A percentile compares a stretch with the other conserved stretches of the same genome.
Conservation (phyloP, 139 green algal genomes). For the Deuterostichococcus epilithicus region DNA sequence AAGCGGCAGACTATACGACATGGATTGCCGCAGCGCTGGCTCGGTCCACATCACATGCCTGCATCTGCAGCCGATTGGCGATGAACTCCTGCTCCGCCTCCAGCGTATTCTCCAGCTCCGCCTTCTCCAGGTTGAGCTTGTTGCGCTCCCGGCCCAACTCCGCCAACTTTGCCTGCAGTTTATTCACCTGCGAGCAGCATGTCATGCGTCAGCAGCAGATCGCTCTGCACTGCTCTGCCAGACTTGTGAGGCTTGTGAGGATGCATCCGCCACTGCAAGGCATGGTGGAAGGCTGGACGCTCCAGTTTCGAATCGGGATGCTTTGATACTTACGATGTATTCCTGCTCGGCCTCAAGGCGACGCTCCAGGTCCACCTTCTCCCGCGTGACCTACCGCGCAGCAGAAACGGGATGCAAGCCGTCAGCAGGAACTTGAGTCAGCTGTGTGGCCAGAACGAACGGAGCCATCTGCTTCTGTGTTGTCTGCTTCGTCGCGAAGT, state of each 20-base stretch:
- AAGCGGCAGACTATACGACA: too few species aligned
- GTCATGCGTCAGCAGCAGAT: too few species aligned
- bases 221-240: too few species aligned
- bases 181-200: conserved; percentile 19
- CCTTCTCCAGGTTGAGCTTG: conserved; percentile 62
- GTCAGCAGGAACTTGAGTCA: too few species aligned
- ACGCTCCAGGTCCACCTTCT: conserved; percentile 63
- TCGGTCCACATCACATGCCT: conserved; percentile 27
- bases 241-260: too few species aligned
- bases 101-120: conserved; percentile 62
- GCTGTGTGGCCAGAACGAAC: too few species aligned
- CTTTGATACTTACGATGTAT: conserved; percentile 28
- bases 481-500: too few species aligned
- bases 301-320: too few species aligned
- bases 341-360: conserved; percentile 54
- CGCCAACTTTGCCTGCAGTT: conserved; percentile 38
- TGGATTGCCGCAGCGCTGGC: neutral
- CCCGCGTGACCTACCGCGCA: conserved; percentile 32
- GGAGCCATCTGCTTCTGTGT: too few species aligned
- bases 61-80: conserved; percentile 80
- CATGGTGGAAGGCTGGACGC: too few species aligned
- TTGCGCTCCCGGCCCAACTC: conserved; percentile 27
- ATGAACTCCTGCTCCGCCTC: conserved; percentile 64
- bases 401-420: too few species aligned
- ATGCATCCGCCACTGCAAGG: too few species aligned